Base-by-base conservation (phyloP, 164 flowering plant species). In the Piper betle region DNA sequence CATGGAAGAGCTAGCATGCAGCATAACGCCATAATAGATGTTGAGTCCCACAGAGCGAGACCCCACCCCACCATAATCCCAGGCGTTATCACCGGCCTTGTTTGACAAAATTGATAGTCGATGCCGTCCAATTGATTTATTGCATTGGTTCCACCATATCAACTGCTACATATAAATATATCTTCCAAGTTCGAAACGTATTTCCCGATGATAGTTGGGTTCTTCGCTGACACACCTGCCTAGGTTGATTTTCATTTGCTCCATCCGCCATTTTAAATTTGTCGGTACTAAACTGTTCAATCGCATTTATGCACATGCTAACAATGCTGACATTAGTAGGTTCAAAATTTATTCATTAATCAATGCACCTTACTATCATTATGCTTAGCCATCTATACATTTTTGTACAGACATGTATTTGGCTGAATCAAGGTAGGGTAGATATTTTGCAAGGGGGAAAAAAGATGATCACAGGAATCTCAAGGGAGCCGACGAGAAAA, bases 1-100 rank as follows among this genome's bases (percentile, higher is more conserved):
- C 67, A 64, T 64, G 61, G n/a, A n/a, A n/a, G n/a, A n/a, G n/a
- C n/a, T 60, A 37, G 67, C 48, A 61, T 64, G 61, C 58, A 3
- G 57, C 55, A 33, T 46, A 48, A 11, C 48, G 61, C 42, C 54
- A 64, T 57, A 37, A 64, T 64, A 46, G 58, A 55, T 55, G 33
- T 20, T 37, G 12, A 15, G 50, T n/a, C 38, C 40, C 5, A 18
- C 53, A 52, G n/a, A 2, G 53, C 53, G n/a, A n/a, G 9, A 18
- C 43, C 66, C 60, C 66, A 56, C 66, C 5, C 54, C n/a, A n/a
- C 61, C 67, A 60, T 19, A 59, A 55, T 56, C 46, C 67, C 61
- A 55, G 55, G 61, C 61, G 48, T 57, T 61, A 57, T 64, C 55
- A 64, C 39, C 61, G 43, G 60, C 61, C 5, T n/a, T 19, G 58